These are phyloP conservation scores for Sclerotinia minor DNA, from an alignment of 2,329 filamentous ascomycete species.

Conservation along the genomic window DNA sequence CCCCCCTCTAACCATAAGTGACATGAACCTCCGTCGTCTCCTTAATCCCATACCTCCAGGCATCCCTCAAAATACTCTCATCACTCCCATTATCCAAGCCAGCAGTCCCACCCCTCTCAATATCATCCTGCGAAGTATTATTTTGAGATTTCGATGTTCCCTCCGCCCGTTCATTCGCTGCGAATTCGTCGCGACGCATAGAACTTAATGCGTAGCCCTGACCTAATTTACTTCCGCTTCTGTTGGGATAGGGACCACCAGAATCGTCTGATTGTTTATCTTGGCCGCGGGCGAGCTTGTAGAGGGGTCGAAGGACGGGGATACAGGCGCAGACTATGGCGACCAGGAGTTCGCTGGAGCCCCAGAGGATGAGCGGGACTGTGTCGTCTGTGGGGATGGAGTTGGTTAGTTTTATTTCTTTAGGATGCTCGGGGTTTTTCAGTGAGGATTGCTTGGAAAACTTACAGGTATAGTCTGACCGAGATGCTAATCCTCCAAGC, in stretches of 20 bases:
- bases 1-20: constrained; percentile 4
- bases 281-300: constrained; percentile 2
- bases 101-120: neutral
- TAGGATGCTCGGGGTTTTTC: neutral
- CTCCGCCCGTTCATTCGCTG: neutral
- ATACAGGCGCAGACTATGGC: constrained; percentile 20
- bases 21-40: constrained; percentile 13
- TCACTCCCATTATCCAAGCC: constrained; percentile 21
- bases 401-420: neutral
- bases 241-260: neutral
- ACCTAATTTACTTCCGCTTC: neutral
- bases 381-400: constrained; percentile 1
- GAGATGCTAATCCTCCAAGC: neutral
- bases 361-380: constrained; percentile 19
- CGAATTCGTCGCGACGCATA: constrained; percentile 10
- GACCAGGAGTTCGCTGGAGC: constrained; percentile 19
- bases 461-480: constrained; percentile 20
- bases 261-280: neutral
- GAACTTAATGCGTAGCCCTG: constrained; percentile 11
- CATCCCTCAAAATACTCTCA: constrained; percentile 19
- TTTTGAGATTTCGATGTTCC: neutral
- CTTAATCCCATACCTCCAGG: constrained; percentile 14
- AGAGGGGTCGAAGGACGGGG: constrained; percentile 15
- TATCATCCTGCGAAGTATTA: neutral
- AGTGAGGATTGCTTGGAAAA: neutral